Conservation (phyloP, 176 grass and related monocot species). For the Guadua angustifolia region DNA sequence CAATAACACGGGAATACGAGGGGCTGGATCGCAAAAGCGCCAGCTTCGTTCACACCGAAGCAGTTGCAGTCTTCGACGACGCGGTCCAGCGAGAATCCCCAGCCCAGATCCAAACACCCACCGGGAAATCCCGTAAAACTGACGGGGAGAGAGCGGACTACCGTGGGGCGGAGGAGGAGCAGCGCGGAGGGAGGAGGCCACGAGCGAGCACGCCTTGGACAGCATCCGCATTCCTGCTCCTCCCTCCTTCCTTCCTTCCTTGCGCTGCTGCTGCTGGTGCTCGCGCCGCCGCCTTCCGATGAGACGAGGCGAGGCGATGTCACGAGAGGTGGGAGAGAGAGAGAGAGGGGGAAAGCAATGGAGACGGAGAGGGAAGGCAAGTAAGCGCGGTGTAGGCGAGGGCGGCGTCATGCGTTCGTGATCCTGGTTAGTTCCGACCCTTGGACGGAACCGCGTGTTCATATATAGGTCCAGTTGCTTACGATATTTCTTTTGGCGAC, state of each 20-base stretch:
- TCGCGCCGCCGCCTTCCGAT: slow-evolving; percentile 16
- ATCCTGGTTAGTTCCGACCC: too few species aligned
- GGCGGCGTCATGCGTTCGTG: too few species aligned
- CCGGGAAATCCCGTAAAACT: not conserved
- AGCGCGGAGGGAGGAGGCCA: slow-evolving; percentile 73
- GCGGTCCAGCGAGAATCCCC: not conserved
- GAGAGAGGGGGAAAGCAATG: slow-evolving; percentile 18
- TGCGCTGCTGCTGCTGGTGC: not conserved
- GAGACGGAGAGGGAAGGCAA: slow-evolving; percentile 25
- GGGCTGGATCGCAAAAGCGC: slow-evolving; percentile 17
- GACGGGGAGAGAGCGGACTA: slow-evolving; percentile 35
- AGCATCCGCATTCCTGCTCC: slow-evolving; percentile 63
- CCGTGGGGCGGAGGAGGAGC: slow-evolving; percentile 77
- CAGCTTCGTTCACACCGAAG: slow-evolving; percentile 32
- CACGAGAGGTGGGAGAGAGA: not conserved
- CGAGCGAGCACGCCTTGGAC: slow-evolving; percentile 80
- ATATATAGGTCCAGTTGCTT: not conserved
- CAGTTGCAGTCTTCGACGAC: not conserved
- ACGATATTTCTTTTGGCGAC: not conserved
- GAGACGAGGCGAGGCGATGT: slow-evolving; percentile 12
- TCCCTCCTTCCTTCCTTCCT: slow-evolving; percentile 29
- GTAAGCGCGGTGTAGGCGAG: too few species aligned
- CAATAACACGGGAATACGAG: slow-evolving; percentile 2
- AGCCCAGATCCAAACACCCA: slow-evolving; percentile 31
- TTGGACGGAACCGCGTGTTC: too few species aligned